Evolutionary conservation across 257 asterid species (phyloP), one percentile per base, ranked within the genome.

Genomic region (Voacanga thouarsii): DNA sequence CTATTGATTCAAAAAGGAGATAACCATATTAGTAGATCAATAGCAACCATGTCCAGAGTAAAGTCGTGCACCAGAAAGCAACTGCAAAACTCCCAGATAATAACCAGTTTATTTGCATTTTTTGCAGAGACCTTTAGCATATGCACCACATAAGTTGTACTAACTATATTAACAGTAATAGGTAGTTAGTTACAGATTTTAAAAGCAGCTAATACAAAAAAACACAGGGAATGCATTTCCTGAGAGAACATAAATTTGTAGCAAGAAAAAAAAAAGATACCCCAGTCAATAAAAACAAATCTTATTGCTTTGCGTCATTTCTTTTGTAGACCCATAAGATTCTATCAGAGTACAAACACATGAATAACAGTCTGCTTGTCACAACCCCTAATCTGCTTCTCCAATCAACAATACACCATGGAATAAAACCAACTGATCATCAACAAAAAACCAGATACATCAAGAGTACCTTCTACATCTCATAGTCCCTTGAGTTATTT

Each of bases 1-100:
- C 98, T 96, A 66, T 78, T 63, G 76, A 80, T 45, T 39, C 12
- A 59, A 55, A 45, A 45, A 64, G 37, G 56, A 67, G 65, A 53
- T 18, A 50, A 33, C n/a, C 44, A 33, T n/a, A 41, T 43, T 24
- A 79, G 65, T 24, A 69, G 24, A 45, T 69, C 12, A 14, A 50
- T 6, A 28, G 41, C 45, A 2, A 66, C 51, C 76, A 65, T 11
- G 19, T 15, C 23, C 11, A 65, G 5, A 37, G 28, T 45, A 72
- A 47, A 72, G 2, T 61, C 7, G 26, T 45, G 60, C 43, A 6
- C 33, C 41, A 21, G 24, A 59, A 26, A 59, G 45, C 19, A 30
- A 19, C 61, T 33, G 3, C 19, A 15, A 7, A 55, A 56, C 69
- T 41, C 37, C 47, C 12, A 33, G 61, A 70, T 7, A 23, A 57